phyloP scores from a whole-genome alignment of 2,329 filamentous ascomycete genomes.

The Apiospora rasikravindrae region DNA sequence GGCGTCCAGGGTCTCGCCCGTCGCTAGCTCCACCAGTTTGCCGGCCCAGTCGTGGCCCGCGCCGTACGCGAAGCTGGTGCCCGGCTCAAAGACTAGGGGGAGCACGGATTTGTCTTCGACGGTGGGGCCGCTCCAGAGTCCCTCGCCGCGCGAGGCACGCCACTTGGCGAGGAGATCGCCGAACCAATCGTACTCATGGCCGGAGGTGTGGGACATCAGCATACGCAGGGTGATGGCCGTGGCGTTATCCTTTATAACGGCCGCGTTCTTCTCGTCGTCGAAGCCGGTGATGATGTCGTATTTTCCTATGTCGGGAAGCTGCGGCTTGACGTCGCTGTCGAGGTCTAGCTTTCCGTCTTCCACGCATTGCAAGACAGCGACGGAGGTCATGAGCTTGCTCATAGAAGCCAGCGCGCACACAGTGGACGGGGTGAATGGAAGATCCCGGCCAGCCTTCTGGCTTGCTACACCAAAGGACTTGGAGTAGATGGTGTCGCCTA shows the following conservation, averaged over 20 bases:
- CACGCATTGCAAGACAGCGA: conserved; percentile 60
- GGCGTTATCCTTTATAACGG: conserved; percentile 39
- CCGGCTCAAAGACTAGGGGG: conserved; percentile 30
- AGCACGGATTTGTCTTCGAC: conserved; percentile 29
- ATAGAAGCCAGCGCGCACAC: conserved; percentile 33
- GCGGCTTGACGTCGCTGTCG: conserved; percentile 48
- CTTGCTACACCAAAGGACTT: conserved; percentile 32
- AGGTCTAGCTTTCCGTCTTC: conserved; percentile 55
- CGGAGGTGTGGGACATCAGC: conserved; percentile 58
- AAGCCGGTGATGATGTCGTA: conserved; percentile 56
- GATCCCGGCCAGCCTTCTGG: conserved; percentile 30
- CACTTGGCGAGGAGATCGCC: conserved; percentile 37
- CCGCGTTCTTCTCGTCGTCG: conserved; percentile 44
- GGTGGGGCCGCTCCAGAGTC: conserved; percentile 27
- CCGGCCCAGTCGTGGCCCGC: conserved; percentile 32
- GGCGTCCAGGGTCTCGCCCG: conserved; percentile 26
- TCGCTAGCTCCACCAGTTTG: conserved; percentile 27
- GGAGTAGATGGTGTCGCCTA: conserved; percentile 32
- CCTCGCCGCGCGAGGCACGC: conserved; percentile 33
- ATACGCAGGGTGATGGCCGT: conserved; percentile 54
- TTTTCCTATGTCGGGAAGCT: conserved; percentile 54
- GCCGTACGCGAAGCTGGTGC: conserved; percentile 31
- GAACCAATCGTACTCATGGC: conserved; percentile 51
- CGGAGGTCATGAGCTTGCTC: conserved; percentile 54
- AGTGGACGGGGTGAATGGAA: conserved; percentile 31